Evolutionary conservation across 2,329 filamentous ascomycete species (phyloP).

Genomic region (Neospermospora avenae): DNA sequence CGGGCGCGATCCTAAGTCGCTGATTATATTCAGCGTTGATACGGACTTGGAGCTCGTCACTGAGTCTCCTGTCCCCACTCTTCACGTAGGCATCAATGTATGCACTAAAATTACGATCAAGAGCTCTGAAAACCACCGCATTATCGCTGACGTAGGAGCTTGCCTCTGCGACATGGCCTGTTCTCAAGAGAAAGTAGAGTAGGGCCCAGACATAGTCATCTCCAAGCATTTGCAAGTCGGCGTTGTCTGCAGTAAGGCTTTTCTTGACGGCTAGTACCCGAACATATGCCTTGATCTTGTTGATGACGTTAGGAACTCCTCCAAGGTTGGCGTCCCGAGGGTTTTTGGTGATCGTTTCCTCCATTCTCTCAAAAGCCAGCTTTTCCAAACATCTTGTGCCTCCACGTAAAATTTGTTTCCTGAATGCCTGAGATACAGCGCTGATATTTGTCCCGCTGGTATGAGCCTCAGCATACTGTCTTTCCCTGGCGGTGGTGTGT

Average conservation of each 20-base stretch:
- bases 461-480: conserved; percentile 74
- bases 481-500: conserved; percentile 66
- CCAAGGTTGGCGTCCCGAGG: conserved; percentile 86
- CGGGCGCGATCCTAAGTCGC: conserved; percentile 76
- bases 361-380: conserved; percentile 74
- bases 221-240: conserved; percentile 73
- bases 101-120: conserved; percentile 84
- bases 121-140: conserved; percentile 76
- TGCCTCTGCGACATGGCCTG: conserved; percentile 80
- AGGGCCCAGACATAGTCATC: conserved; percentile 91
- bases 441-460: conserved; percentile 71
- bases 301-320: conserved; percentile 81
- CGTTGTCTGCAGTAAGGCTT: conserved; percentile 78
- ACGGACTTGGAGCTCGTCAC: conserved; percentile 75
- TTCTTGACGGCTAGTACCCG: conserved; percentile 75
- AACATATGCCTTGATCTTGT: conserved; percentile 91
- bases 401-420: conserved; percentile 76
- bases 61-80: conserved; percentile 72
- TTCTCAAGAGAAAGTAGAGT: conserved; percentile 85
- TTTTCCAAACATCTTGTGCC: conserved; percentile 78
- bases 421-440: conserved; percentile 59
- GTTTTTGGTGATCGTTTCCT: conserved; percentile 74
- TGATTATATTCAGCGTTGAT: conserved; percentile 90
- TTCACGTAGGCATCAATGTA: conserved; percentile 84
- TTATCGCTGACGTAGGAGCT: conserved; percentile 81